These are phyloP conservation scores for Zizania palustris DNA, from an alignment of 202 grass and related monocot species.

Conservation along the genomic window DNA sequence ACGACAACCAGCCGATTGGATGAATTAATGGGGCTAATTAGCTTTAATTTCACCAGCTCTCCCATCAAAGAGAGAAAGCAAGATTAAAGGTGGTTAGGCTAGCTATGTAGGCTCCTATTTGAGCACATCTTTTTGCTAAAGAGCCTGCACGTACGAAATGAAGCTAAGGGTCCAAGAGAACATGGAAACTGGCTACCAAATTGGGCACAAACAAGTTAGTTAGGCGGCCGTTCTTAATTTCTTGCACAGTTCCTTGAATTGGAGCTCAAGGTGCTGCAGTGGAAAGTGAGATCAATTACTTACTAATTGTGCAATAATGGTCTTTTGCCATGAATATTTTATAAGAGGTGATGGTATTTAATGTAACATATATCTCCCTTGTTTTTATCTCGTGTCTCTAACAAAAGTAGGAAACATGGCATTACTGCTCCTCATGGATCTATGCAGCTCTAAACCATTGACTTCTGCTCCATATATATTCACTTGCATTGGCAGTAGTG, in stretches of 20 bases:
- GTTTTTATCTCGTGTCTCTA: not conserved
- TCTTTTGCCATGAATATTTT: not conserved
- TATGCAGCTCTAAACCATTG: conserved; percentile 19
- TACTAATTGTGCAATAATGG: conserved; percentile 18
- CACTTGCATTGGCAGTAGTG: conserved; percentile 1
- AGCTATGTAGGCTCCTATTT: conserved; percentile 13
- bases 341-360: not conserved
- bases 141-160: not conserved
- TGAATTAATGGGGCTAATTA: conserved; percentile 37
- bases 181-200: conserved; percentile 3
- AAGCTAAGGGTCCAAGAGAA: conserved; percentile 12
- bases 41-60: conserved; percentile 39
- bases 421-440: conserved; percentile 27
- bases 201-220: conserved; percentile 13
- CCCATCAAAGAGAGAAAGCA: conserved; percentile 27
- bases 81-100: conserved; percentile 33
- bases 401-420: not conserved
- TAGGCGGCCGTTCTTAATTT: not conserved
- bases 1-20: conserved; percentile 39
- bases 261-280: not conserved
- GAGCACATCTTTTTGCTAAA: conserved; percentile 18
- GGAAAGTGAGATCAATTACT: not conserved
- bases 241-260: not conserved
- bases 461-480: not conserved
- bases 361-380: not conserved